Evolutionary conservation across 192 early-diverging fungal genomes (phyloP).

Genomic region (Coemansia reversa): DNA sequence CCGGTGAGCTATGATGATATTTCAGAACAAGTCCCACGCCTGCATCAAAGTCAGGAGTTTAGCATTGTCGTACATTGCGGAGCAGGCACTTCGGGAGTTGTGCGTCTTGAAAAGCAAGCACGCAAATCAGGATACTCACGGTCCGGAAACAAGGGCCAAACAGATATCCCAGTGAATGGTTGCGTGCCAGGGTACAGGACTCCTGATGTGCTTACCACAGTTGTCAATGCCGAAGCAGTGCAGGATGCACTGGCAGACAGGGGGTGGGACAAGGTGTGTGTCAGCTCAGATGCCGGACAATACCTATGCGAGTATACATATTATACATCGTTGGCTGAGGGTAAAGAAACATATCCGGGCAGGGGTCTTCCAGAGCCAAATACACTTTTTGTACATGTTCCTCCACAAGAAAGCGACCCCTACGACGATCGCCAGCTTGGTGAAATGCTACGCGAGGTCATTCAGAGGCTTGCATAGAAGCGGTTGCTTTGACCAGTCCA

Average conservation of each 20-base stretch:
- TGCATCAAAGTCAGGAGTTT: constrained; percentile 41
- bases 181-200: constrained; percentile 37
- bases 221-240: constrained; percentile 43
- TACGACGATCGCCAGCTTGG: constrained; percentile 37
- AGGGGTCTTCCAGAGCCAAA: constrained; percentile 14
- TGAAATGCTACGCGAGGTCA: constrained; percentile 29
- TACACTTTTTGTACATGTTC: constrained; percentile 56
- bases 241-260: constrained; percentile 28
- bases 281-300: constrained; percentile 55
- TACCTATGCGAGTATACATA: constrained; percentile 66
- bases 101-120: constrained; percentile 53
- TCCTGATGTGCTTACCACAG: constrained; percentile 30
- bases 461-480: constrained; percentile 13
- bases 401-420: constrained; percentile 30
- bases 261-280: constrained; percentile 36
- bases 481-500: not conserved
- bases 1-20: constrained; percentile 63
- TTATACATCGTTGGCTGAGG: constrained; percentile 55
- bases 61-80: constrained; percentile 60
- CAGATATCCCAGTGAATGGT: constrained; percentile 29
- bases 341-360: constrained; percentile 11
- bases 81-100: constrained; percentile 43
- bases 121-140: constrained; percentile 54
- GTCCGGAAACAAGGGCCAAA: constrained; percentile 50
- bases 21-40: constrained; percentile 33